Conservation (phyloP, 371 early-diverging fungal species). For the Mortierella sp. region DNA sequence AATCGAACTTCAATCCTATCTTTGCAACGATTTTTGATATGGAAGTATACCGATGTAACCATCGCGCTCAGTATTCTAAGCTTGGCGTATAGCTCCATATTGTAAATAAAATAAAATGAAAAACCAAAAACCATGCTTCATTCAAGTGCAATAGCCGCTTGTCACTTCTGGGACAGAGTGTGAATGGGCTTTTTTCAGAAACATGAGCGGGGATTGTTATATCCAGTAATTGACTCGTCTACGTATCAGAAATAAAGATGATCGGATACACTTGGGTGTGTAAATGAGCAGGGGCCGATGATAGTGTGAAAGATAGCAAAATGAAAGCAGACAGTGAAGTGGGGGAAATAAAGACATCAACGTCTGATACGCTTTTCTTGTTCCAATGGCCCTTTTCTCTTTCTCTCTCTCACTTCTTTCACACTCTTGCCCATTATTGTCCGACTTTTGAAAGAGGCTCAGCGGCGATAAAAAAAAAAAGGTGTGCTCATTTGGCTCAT, state of each 20-base stretch:
- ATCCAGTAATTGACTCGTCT: too few relatives aligned
- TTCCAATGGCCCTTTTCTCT: neutral
- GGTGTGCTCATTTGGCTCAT: neutral
- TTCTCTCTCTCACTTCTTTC: neutral
- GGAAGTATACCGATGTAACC: neutral
- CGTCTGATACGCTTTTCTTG: too few relatives aligned
- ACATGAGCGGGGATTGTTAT: too few relatives aligned
- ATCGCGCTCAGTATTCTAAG: neutral
- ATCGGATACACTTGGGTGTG: too few relatives aligned
- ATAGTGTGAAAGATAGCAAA: neutral
- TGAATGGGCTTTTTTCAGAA: too few relatives aligned
- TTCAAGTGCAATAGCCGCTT: too few relatives aligned
- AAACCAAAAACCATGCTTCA: neutral
- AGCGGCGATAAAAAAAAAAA: neutral
- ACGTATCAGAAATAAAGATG: too few relatives aligned
- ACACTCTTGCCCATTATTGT: constrained; percentile 1
- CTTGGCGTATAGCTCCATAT: neutral
- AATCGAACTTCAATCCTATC: neutral
- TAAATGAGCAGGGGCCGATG: neutral
- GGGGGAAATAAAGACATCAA: neutral
- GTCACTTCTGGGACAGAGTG: too few relatives aligned
- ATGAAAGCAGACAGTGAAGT: neutral
- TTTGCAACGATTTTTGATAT: neutral
- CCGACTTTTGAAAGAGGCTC: neutral
- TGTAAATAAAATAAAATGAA: constrained; percentile 8